Conservation (phyloP, 345 rosid species). For the Diplotaxis tenuifolia region DNA sequence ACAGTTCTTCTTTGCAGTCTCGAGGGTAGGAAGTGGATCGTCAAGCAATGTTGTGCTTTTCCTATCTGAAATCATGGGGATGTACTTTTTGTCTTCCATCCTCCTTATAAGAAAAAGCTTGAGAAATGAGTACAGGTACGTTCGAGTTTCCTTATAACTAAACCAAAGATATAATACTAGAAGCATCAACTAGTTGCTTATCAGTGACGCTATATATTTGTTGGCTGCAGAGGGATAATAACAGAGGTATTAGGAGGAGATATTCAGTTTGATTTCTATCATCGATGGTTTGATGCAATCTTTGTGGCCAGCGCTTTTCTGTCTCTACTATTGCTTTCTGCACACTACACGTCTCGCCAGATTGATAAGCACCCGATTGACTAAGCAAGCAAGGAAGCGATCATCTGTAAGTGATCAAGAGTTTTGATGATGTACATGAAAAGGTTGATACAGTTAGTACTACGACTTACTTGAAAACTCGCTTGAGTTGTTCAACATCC, state of each 20-base stretch:
- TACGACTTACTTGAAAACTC: too few relatives aligned
- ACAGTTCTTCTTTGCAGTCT: constrained; percentile 99
- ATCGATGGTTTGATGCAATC: constrained; percentile 96
- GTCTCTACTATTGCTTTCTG: constrained; percentile 86
- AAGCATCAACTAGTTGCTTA: background rate
- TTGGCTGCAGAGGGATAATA: constrained; percentile 70
- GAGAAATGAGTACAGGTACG: constrained; percentile 87
- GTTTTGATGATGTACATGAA: constrained; percentile 1
- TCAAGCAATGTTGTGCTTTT: constrained; percentile 96
- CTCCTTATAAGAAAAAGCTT: constrained; percentile 96
- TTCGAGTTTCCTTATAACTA: background rate
- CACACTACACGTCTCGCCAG: constrained; percentile 95
- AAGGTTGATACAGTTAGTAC: background rate
- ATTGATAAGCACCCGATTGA: constrained; percentile 92
- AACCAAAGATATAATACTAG: background rate
- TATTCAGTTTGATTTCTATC: constrained; percentile 96
- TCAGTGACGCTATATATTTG: constrained; percentile 6
- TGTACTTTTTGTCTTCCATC: constrained; percentile 93
- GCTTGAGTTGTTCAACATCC: too few relatives aligned
- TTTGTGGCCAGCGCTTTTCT: constrained; percentile 97
- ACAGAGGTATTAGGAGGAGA: constrained; percentile 96
- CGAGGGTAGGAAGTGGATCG: constrained; percentile 98
- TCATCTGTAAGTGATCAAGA: constrained; percentile 17
- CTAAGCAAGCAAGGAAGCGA: constrained; percentile 32
- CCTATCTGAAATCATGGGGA: constrained; percentile 97